Conservation (phyloP, 2,329 filamentous ascomycete species). For the Proliferodiscus dingleyae region DNA sequence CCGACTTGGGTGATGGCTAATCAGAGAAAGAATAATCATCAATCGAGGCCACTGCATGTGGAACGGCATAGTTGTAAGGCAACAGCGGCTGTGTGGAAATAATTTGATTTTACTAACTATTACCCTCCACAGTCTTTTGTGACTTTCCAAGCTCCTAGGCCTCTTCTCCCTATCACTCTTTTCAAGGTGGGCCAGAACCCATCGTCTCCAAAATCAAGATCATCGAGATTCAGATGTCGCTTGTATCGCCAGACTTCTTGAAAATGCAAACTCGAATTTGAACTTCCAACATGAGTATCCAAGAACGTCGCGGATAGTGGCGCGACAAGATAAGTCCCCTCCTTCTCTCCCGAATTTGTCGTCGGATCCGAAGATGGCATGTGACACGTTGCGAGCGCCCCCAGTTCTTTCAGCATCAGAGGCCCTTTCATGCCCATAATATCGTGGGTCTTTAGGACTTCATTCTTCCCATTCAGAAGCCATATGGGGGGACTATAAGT, state of each 20-base stretch:
- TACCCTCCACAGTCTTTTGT: slow-evolving; percentile 38
- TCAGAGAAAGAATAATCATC: too few relatives aligned
- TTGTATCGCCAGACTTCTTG: slow-evolving; percentile 65
- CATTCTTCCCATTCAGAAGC: slow-evolving; percentile 72
- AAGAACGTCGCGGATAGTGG: slow-evolving; percentile 68
- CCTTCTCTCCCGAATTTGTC: slow-evolving; percentile 54
- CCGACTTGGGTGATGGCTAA: too few relatives aligned
- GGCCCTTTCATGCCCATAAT: slow-evolving; percentile 67
- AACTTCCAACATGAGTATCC: slow-evolving; percentile 50
- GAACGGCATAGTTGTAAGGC: too few relatives aligned
- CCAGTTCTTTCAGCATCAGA: slow-evolving; percentile 54
- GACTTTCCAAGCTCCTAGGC: slow-evolving; percentile 58
- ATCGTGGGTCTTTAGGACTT: slow-evolving; percentile 64
- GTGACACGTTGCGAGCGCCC: slow-evolving; percentile 56
- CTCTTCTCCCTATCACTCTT: slow-evolving; percentile 60
- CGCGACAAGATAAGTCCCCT: slow-evolving; percentile 66
- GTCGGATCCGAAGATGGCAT: slow-evolving; percentile 49
- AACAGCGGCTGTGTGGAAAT: too few relatives aligned
- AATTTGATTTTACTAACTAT: background rate
- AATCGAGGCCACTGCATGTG: too few relatives aligned
- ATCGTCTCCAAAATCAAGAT: slow-evolving; percentile 74
- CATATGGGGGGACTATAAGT: slow-evolving; percentile 79
- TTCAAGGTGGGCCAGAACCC: slow-evolving; percentile 67
- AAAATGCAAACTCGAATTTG: slow-evolving; percentile 53
- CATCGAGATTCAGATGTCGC: slow-evolving; percentile 71